Evolutionary conservation across 352 stramenopile species (phyloP).

Genomic region (Globisporangium spiculum): DNA sequence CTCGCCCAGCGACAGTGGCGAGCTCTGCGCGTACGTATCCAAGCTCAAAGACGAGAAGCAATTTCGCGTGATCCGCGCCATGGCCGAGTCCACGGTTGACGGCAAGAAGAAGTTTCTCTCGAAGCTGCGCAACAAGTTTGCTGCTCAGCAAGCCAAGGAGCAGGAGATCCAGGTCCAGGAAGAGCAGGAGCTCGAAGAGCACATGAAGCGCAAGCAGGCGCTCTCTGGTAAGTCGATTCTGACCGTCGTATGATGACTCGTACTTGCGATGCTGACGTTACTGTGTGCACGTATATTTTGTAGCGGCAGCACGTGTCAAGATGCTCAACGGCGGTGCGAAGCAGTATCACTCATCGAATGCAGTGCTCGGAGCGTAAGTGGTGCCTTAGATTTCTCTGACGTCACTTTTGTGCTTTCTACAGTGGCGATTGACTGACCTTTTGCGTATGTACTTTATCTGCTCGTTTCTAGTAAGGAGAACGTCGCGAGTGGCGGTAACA

Average conservation of each 20-base stretch:
- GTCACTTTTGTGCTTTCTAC: not conserved
- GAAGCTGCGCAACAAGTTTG: slow-evolving; percentile 70
- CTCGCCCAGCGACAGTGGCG: slow-evolving; percentile 64
- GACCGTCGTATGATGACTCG: not conserved
- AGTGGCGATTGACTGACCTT: not conserved
- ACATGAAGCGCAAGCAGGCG: slow-evolving; percentile 71
- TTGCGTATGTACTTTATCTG: not conserved
- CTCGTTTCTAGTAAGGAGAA: slow-evolving; percentile 43
- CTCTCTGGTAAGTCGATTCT: slow-evolving; percentile 40
- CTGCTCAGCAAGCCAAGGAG: slow-evolving; percentile 57
- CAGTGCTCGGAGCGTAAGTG: slow-evolving; percentile 37
- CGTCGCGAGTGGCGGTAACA: slow-evolving; percentile 22
- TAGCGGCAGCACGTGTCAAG: slow-evolving; percentile 65
- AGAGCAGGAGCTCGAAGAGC: slow-evolving; percentile 59
- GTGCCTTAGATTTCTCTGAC: not conserved
- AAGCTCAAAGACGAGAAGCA: slow-evolving; percentile 79
- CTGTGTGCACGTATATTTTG: slow-evolving; percentile 4
- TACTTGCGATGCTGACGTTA: not conserved
- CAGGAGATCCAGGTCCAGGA: slow-evolving; percentile 45
- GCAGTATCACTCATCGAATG: slow-evolving; percentile 79
- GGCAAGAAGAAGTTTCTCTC: slow-evolving; percentile 80
- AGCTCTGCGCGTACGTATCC: slow-evolving; percentile 74
- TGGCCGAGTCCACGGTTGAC: slow-evolving; percentile 73
- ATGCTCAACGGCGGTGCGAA: slow-evolving; percentile 57
- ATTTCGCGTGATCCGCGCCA: slow-evolving; percentile 83